Base-by-base conservation (phyloP, 768 basidiomycete genomes). In the Tubosaeta brunneosetosa region DNA sequence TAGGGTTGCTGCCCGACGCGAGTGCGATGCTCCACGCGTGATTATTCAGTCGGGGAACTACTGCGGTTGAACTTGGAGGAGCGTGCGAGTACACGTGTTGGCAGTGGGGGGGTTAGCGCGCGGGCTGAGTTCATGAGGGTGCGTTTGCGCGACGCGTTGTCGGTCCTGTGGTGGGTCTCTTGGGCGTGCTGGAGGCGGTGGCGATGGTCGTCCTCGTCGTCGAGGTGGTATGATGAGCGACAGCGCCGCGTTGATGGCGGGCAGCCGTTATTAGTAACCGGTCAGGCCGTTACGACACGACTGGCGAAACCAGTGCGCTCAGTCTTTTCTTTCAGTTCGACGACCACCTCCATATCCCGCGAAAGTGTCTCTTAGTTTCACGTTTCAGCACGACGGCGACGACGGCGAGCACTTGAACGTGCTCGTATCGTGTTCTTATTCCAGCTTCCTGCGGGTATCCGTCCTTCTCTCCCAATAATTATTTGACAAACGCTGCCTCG, bases 401-500 rank as follows among this genome's bases (percentile, higher is more conserved):
- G 57, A 48, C 54, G 51, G 14, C 27, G 50, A 50, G 44, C 50
- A 49, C 44, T 56, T 49, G 50, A 63, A 41, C 56, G 56, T 59
- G 60, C 57, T 56, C 50, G 54, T 52, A 50, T 57, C 51, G 56
- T 61, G 55, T 61, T 55, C 55, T 55, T 49, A 52, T 65, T 61
- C 54, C 49, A 55, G 32, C 51, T 48, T 44, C 44, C 50, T 61
- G 48, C 62, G 52, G 47, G 19, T 42, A 61, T 51, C 61, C 41
- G 38, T 55, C 60, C 53, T 57, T 66, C 54, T 54, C 56, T 62
- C 58, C 51, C 57, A 60, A 66, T 71, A 69, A 66, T 67, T 67
- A 71, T 74, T 65, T 74, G 71, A 70, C 72, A 77, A 74, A 74
- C 74, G 71, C 72, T 73, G 77, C 73, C 73, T 73, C 72, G 68